Evolutionary conservation across 371 early-diverging fungal species (phyloP).

Genomic region (Syncephalastrum monosporum): DNA sequence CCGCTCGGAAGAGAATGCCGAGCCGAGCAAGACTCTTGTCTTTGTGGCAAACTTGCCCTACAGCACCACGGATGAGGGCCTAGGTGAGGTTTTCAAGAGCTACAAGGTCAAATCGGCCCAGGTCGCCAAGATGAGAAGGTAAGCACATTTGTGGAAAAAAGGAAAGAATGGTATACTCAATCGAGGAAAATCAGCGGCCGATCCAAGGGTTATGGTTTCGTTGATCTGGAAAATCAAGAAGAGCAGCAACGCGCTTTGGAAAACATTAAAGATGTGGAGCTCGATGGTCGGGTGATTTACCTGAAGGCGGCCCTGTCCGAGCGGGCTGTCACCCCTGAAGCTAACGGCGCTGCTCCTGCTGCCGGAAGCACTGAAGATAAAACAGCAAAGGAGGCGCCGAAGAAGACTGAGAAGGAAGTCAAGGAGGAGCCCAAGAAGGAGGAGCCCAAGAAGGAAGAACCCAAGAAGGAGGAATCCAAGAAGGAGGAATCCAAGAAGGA

Average conservation of each 20-base stretch:
- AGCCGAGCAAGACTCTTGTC: conserved; percentile 78
- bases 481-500: conserved; percentile 19
- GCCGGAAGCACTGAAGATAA: conserved; percentile 10
- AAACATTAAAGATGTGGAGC: conserved; percentile 54
- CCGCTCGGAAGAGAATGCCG: conserved; percentile 36
- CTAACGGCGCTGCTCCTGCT: neutral
- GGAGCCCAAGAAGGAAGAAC: conserved; percentile 15
- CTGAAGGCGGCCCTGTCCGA: conserved; percentile 76
- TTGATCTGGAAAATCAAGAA: conserved; percentile 72
- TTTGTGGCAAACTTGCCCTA: conserved; percentile 95
- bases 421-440: conserved; percentile 7
- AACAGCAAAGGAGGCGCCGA: conserved; percentile 4
- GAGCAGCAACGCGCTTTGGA: conserved; percentile 81
- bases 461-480: conserved; percentile 10
- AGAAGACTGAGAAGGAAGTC: conserved; percentile 1
- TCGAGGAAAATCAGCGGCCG: conserved; percentile 40
- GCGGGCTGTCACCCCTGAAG: conserved; percentile 6
- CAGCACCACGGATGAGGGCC: conserved; percentile 73
- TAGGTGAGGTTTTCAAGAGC: conserved; percentile 72
- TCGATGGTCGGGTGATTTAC: conserved; percentile 70
- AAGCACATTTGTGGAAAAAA: neutral
- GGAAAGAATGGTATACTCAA: neutral
- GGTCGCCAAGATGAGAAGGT: conserved; percentile 58
- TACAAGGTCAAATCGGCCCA: conserved; percentile 78
- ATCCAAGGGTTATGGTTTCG: conserved; percentile 92